Percentiles rank a stretch among this genome's conserved stretches.
Evolutionary conservation across 1,139 yeast genomes (phyloP).

Genomic region (Yamadazyma pseudoaaseri): DNA sequence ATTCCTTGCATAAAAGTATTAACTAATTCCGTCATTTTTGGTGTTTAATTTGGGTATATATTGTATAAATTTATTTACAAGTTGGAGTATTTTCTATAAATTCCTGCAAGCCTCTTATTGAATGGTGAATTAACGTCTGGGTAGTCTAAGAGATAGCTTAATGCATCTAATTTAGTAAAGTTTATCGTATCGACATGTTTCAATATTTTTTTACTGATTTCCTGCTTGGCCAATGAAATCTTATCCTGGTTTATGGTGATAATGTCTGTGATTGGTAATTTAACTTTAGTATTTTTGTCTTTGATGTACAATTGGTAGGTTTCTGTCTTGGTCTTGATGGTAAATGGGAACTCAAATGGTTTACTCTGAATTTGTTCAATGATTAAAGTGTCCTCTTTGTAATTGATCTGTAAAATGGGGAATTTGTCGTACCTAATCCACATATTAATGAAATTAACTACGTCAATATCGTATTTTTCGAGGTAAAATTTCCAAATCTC

Average conservation of each 20-base stretch:
- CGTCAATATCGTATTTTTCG: constrained; percentile 30
- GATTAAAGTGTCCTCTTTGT: constrained; percentile 25
- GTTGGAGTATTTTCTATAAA: constrained; percentile 2
- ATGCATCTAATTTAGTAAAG: constrained; percentile 12
- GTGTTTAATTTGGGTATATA: not conserved
- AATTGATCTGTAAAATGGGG: constrained; percentile 49
- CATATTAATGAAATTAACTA: constrained; percentile 47
- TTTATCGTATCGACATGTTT: constrained; percentile 9
- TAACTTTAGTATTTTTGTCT: constrained; percentile 11
- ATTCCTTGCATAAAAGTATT: constrained; percentile 3
- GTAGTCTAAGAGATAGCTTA: constrained; percentile 15
- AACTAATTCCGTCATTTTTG: not conserved
- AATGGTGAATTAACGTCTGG: constrained; percentile 11
- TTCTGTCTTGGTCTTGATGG: constrained; percentile 21
- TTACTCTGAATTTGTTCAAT: constrained; percentile 54
- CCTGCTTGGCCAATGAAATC: constrained; percentile 12
- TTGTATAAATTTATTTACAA: too few relatives aligned
- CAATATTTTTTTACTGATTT: constrained; percentile 14
- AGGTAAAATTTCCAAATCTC: constrained; percentile 53
- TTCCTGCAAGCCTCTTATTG: constrained; percentile 8
- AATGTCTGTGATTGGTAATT: constrained; percentile 8
- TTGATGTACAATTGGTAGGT: constrained; percentile 10
- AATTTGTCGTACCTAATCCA: constrained; percentile 62
- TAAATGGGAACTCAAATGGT: constrained; percentile 51
- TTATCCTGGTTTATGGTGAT: constrained; percentile 13